These are phyloP conservation scores for Decorospora gaudefroyi DNA, from an alignment of 2,329 filamentous ascomycete species.

Conservation along the genomic window DNA sequence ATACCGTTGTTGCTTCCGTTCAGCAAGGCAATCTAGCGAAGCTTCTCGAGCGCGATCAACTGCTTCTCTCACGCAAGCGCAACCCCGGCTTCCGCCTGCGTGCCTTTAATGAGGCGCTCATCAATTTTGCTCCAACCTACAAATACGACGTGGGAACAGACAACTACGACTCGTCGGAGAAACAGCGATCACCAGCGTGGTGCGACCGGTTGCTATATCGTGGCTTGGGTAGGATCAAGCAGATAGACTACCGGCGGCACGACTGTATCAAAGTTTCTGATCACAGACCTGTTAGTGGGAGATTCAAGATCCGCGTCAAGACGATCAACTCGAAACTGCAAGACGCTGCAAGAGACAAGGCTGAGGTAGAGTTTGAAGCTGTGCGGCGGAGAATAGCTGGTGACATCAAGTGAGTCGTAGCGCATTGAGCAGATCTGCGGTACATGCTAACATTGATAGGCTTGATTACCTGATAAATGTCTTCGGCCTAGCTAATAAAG, in stretches of 20 bases:
- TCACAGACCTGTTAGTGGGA: conserved; percentile 87
- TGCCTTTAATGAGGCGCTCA: conserved; percentile 86
- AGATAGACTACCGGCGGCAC: conserved; percentile 84
- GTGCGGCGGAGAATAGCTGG: conserved; percentile 69
- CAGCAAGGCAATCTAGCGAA: conserved; percentile 80
- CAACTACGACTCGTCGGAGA: conserved; percentile 91
- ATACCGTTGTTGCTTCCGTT: conserved; percentile 86
- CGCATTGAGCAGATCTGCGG: not conserved
- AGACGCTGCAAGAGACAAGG: conserved; percentile 69
- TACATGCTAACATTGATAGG: conserved; percentile 46
- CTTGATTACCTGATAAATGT: conserved; percentile 67
- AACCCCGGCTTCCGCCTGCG: conserved; percentile 89
- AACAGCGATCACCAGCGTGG: conserved; percentile 92
- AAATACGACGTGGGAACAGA: conserved; percentile 98
- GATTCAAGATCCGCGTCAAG: conserved; percentile 83
- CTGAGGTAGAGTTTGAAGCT: conserved; percentile 73
- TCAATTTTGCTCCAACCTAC: conserved; percentile 93
- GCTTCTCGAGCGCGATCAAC: conserved; percentile 88
- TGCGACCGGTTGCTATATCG: conserved; percentile 92
- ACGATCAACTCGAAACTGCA: conserved; percentile 71
- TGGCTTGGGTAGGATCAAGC: conserved; percentile 78
- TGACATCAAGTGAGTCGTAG: conserved; percentile 73
- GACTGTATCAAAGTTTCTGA: conserved; percentile 84
- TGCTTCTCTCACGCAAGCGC: conserved; percentile 83
- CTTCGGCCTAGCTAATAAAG: conserved; percentile 60